These are phyloP conservation scores for Pseudogymnoascus sp. DNA, from an alignment of 2,329 filamentous ascomycete genomes.

Conservation along the genomic window DNA sequence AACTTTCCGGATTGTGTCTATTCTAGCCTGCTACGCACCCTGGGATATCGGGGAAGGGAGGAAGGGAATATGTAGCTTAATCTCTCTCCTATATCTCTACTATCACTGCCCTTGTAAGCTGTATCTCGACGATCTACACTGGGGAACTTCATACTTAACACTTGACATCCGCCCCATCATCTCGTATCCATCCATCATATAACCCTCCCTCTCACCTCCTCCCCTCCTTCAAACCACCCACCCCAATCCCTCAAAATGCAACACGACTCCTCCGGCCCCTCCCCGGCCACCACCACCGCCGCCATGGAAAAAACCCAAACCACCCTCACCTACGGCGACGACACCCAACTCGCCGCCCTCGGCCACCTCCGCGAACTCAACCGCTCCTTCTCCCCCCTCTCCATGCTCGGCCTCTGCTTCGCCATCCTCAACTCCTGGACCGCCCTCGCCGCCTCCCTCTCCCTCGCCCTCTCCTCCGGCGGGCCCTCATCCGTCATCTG, in stretches of 20 bases:
- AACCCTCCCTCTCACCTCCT: neutral
- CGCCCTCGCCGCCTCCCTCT: conserved; percentile 26
- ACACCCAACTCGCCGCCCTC: conserved; percentile 43
- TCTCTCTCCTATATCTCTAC: neutral
- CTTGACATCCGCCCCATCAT: neutral
- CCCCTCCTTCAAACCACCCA: neutral
- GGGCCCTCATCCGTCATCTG: conserved; percentile 34
- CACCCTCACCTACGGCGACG: conserved; percentile 30
- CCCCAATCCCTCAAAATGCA: neutral
- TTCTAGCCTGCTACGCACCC: neutral
- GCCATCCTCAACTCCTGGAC: conserved; percentile 38
- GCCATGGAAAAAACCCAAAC: neutral
- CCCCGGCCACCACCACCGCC: no score
- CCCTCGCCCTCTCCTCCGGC: conserved; percentile 35
- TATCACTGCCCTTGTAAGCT: neutral
- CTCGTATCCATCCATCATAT: neutral
- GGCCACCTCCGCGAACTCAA: conserved; percentile 43
- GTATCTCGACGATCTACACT: neutral
- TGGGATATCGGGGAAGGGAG: neutral
- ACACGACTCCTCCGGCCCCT: neutral
- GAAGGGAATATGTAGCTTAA: neutral
- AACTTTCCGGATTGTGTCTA: neutral
- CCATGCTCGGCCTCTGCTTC: conserved; percentile 48
- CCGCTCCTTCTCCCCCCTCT: conserved; percentile 45
- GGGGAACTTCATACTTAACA: neutral